Evolutionary conservation across 2,329 filamentous ascomycete species (phyloP), one percentile per base, ranked within the genome.

Genomic region (Thelonectria blattea): DNA sequence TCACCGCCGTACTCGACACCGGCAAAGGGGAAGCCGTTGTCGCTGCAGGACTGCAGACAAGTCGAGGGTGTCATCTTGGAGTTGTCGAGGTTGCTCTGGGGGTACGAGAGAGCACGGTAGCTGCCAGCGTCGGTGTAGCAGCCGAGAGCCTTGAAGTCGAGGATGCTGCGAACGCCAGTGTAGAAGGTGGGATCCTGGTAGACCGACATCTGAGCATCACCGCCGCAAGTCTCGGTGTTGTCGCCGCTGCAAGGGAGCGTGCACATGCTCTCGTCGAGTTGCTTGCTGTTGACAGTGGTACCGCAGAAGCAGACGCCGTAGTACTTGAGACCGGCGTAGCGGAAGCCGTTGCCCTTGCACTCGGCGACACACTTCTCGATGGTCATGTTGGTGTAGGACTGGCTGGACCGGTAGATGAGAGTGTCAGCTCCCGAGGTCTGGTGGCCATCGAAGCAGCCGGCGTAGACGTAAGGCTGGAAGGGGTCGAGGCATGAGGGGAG

Each of bases 71-170:
- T 82, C 71, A 83, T 71, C 34, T 64, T 70, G 17, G 67, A 62
- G 14, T 68, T 58, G 30, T 76, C 70, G 15, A 83, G 60, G 42
- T 73, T 10, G 27, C 5, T 65, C 69, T 80, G 75, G 18, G 73
- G 73, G 70, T 79, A 83, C 24, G 76, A 75, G 48, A 85, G 75
- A 24, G 83, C 78, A 50, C 78, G 79, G 42, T 80, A 78, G 52
- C 75, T 64, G 49, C 62, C 63, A 18, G 75, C 76, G 56, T 85
- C 83, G 27, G 76, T 79, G 68, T 83, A 89, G 76, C 88, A 91
- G 56, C 88, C 88, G n/a, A 83, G 71, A 64, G 85, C 82, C 45
- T 78, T 76, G 79, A 87, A 91, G 47, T 81, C 78, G 54, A 78
- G 77, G 46, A 82, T 76, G 22, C 79, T 81, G 24, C 81, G 72